These are phyloP conservation scores for Lentinus tigrinus DNA, from an alignment of 768 basidiomycete genomes.

Conservation along the genomic window DNA sequence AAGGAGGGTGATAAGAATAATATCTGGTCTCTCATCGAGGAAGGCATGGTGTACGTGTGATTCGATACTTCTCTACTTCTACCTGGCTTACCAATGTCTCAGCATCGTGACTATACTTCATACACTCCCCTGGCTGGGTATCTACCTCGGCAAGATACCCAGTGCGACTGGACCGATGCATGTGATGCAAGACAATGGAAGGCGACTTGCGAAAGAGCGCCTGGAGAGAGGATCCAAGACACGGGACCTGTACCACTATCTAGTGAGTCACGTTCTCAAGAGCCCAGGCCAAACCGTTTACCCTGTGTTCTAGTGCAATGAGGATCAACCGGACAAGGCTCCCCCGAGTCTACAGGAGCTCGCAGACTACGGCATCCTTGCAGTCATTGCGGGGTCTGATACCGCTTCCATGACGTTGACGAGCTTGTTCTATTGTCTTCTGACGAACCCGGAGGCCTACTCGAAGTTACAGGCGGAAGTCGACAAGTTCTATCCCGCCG, in stretches of 20 bases:
- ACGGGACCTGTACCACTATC: constrained; percentile 42
- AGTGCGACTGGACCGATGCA: not conserved
- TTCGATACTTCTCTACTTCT: too few relatives aligned
- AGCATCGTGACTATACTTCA: not conserved
- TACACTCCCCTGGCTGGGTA: constrained; percentile 4
- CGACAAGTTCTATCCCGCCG: constrained; percentile 22
- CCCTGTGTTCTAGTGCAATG: constrained; percentile 10
- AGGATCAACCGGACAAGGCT: constrained; percentile 5
- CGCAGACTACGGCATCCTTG: constrained; percentile 20
- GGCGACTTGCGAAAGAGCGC: not conserved
- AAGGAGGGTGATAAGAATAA: constrained; percentile 43
- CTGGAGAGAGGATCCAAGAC: constrained; percentile 18
- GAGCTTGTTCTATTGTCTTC: constrained; percentile 25
- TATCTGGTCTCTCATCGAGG: constrained; percentile 36
- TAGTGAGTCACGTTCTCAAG: constrained; percentile 37
- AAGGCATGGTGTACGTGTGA: not conserved
- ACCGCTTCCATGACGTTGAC: constrained; percentile 28
- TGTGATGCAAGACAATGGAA: constrained; percentile 3
- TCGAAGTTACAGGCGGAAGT: constrained; percentile 23
- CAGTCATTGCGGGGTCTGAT: constrained; percentile 31
- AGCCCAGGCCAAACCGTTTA: too few relatives aligned
- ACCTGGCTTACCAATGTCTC: too few relatives aligned
- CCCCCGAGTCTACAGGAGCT: constrained; percentile 3
- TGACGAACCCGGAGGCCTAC: constrained; percentile 24
- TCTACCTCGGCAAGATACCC: constrained; percentile 3